These are phyloP conservation scores for Macrophomina tecta DNA, from an alignment of 2,329 filamentous ascomycete species.

Conservation along the genomic window DNA sequence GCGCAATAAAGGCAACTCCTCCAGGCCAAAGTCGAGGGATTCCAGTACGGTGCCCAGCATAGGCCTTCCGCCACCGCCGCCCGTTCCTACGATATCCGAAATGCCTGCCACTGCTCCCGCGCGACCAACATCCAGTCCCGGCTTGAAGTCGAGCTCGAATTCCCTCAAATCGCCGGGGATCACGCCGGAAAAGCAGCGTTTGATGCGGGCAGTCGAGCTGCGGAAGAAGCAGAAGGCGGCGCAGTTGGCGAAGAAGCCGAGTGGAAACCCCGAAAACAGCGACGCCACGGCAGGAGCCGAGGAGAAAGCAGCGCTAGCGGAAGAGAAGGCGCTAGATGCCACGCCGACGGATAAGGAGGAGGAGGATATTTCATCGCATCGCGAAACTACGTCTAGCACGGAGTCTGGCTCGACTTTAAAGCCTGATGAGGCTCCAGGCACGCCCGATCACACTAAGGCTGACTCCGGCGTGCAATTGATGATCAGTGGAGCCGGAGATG, in stretches of 20 bases:
- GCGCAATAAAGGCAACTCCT: constrained; percentile 31
- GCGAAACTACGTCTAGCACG: constrained; percentile 27
- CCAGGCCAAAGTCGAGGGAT: constrained; percentile 45
- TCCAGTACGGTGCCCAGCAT: constrained; percentile 38
- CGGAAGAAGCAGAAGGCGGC: constrained; percentile 76
- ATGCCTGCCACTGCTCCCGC: constrained; percentile 43
- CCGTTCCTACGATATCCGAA: constrained; percentile 43
- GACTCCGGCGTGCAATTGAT: constrained; percentile 65
- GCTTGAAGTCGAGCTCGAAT: constrained; percentile 34
- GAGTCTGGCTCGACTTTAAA: constrained; percentile 28
- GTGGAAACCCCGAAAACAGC: constrained; percentile 11
- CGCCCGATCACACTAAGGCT: constrained; percentile 46
- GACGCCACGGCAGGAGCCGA: constrained; percentile 31
- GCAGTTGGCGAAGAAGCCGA: constrained; percentile 39
- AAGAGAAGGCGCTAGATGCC: constrained; percentile 11
- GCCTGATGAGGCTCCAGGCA: constrained; percentile 18
- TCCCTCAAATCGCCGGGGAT: constrained; percentile 59
- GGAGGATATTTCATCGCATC: constrained; percentile 15
- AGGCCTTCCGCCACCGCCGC: constrained; percentile 41
- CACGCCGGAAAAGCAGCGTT: constrained; percentile 84
- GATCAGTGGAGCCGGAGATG: constrained; percentile 37
- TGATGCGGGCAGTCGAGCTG: constrained; percentile 94
- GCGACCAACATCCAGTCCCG: constrained; percentile 46
- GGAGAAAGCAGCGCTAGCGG: constrained; percentile 23
- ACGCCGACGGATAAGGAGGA: background rate